A percentile compares a stretch with the other conserved stretches of the same genome.
Evolutionary conservation across 164 flowering plant genomes (phyloP).

Genomic region (Akebia trifoliata): DNA sequence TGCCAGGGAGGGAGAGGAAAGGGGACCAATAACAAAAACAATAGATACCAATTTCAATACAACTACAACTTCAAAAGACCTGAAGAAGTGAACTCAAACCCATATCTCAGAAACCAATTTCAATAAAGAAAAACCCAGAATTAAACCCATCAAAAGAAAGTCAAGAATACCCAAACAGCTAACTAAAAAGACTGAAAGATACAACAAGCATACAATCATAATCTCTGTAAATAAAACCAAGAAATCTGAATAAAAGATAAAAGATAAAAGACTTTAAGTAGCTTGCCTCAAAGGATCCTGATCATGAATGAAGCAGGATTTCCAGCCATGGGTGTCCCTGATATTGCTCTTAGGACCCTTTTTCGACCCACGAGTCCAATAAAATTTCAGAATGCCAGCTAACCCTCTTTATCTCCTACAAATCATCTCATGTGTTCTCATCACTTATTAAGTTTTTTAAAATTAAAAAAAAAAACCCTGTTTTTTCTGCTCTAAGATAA

Average conservation of each 20-base stretch:
- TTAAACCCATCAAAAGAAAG: background rate
- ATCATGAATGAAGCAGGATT: constrained; percentile 13
- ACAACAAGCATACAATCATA: background rate
- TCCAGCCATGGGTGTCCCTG: constrained; percentile 23
- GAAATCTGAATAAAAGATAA: background rate
- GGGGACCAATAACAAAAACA: background rate
- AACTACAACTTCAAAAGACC: background rate
- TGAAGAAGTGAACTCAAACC: background rate
- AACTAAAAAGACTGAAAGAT: background rate
- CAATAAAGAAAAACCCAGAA: background rate
- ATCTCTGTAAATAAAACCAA: background rate
- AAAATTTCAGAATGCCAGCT: background rate
- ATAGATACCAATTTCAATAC: background rate
- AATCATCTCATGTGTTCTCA: background rate
- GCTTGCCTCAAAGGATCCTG: constrained; percentile 32
- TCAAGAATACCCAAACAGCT: background rate
- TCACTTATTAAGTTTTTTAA: background rate
- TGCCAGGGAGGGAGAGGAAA: background rate
- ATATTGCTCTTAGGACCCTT: constrained; percentile 2
- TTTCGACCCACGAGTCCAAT: background rate
- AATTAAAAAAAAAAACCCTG: too few species aligned
- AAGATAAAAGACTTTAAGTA: background rate
- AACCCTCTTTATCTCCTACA: background rate
- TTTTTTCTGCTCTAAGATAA: background rate
- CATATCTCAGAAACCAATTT: background rate